Conservation (phyloP, 106 monocot genomes). For the Dioscorea alata region DNA sequence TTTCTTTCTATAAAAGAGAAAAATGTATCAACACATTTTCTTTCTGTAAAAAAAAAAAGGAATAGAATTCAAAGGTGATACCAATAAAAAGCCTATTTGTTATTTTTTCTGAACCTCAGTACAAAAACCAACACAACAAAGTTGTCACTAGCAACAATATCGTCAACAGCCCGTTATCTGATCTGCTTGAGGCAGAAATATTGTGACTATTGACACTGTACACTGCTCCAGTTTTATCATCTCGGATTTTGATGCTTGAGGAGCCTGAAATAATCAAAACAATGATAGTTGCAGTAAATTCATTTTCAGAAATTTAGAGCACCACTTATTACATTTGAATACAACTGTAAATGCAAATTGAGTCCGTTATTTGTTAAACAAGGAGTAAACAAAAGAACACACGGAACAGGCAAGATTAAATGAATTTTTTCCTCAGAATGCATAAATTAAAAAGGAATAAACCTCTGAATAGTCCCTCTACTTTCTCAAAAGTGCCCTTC, state of each 20-base stretch:
- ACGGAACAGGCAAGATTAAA: no score
- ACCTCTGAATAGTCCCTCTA: no score
- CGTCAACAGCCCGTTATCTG: conserved; percentile 10
- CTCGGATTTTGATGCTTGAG: conserved; percentile 55
- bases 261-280: conserved; percentile 37
- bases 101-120: background rate
- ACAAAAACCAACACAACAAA: conserved; percentile 21
- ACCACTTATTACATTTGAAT: no score
- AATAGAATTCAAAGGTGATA: background rate
- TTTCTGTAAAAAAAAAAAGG: background rate
- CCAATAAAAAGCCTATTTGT: background rate
- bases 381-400: no score
- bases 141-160: conserved; percentile 22
- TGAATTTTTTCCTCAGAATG: no score
- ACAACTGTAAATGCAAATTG: no score
- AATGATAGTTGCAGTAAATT: no score
- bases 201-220: conserved; percentile 51
- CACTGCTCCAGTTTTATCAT: conserved; percentile 43
- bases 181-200: conserved; percentile 27
- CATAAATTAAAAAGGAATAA: no score
- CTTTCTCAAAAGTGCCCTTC: no score
- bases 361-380: no score
- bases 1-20: background rate
- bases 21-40: background rate
- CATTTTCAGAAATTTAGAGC: no score